A percentile compares a stretch with the other conserved stretches of the same genome.
These are phyloP conservation scores for Ganoderma meredithae DNA, from an alignment of 1,284 basidiomycete genomes.

Conservation along the genomic window DNA sequence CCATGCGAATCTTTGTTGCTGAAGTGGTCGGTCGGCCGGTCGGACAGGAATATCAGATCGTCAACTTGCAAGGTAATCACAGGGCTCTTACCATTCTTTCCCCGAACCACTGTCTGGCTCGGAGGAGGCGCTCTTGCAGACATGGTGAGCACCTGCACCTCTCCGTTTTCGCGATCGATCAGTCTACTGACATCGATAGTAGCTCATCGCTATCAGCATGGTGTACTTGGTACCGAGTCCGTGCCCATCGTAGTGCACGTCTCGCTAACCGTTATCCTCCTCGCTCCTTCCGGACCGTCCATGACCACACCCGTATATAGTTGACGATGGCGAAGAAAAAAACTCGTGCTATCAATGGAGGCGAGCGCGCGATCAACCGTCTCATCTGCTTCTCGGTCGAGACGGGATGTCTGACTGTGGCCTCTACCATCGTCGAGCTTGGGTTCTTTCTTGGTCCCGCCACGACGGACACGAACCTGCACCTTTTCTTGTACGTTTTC, in stretches of 20 bases:
- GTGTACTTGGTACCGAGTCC: constrained; percentile 24
- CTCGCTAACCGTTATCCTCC: no score
- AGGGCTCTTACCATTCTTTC: constrained; percentile 17
- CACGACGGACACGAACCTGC: constrained; percentile 19
- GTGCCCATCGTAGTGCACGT: background rate
- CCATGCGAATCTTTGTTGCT: no score
- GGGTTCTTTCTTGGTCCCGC: constrained; percentile 20
- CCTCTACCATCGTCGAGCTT: constrained; percentile 19
- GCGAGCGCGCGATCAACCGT: constrained; percentile 22
- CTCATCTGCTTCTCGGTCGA: constrained; percentile 28
- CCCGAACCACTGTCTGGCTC: constrained; percentile 17
- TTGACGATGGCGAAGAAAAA: constrained; percentile 17
- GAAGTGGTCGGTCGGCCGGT: no score
- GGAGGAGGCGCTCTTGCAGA: constrained; percentile 18
- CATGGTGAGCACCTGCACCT: constrained; percentile 8
- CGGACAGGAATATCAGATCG: no score
- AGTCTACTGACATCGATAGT: no score
- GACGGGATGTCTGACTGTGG: constrained; percentile 23
- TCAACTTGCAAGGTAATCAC: constrained; percentile 10
- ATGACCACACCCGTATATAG: no score
- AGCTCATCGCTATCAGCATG: constrained; percentile 30
- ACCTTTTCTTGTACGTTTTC: constrained; percentile 19
- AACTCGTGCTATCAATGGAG: constrained; percentile 12
- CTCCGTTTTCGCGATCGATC: background rate
- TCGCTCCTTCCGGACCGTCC: no score